Evolutionary conservation across 441 rosid genomes (phyloP).

Genomic region (Eruca vesicaria): DNA sequence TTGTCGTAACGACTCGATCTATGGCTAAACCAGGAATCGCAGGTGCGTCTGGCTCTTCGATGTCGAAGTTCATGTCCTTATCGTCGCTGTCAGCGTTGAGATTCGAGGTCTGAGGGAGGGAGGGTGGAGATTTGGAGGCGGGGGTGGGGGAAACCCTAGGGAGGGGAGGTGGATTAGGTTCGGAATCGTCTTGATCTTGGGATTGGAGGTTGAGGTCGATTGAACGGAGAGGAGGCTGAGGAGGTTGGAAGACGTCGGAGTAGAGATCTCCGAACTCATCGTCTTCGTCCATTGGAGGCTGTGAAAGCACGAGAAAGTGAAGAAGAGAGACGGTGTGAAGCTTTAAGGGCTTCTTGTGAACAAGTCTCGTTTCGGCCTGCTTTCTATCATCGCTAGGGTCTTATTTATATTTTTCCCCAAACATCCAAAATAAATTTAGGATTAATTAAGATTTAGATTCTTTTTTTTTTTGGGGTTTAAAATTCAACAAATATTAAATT

Average conservation of each 20-base stretch:
- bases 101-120: constrained; percentile 16
- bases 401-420: constrained; percentile 18
- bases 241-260: constrained; percentile 65
- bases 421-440: not conserved
- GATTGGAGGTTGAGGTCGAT: constrained; percentile 60
- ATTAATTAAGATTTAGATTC: too few relatives aligned
- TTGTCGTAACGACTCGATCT: constrained; percentile 24
- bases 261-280: constrained; percentile 99
- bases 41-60: constrained; percentile 60
- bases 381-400: constrained; percentile 22
- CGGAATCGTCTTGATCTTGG: constrained; percentile 29
- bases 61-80: constrained; percentile 68
- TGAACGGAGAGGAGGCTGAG: constrained; percentile 42
- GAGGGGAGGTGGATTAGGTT: constrained; percentile 31
- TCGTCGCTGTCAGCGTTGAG: constrained; percentile 29
- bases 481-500: not conserved
- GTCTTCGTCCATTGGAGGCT: constrained; percentile 73
- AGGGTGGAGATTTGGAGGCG: constrained; percentile 26
- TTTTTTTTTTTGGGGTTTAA: too few relatives aligned
- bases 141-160: constrained; percentile 50
- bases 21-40: constrained; percentile 32
- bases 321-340: constrained; percentile 26
- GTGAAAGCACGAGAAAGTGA: not conserved
- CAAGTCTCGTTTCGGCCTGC: constrained; percentile 25
- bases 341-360: constrained; percentile 24